Evolutionary conservation across 768 basidiomycete genomes (phyloP).

Genomic region (Tulasnella sp.): DNA sequence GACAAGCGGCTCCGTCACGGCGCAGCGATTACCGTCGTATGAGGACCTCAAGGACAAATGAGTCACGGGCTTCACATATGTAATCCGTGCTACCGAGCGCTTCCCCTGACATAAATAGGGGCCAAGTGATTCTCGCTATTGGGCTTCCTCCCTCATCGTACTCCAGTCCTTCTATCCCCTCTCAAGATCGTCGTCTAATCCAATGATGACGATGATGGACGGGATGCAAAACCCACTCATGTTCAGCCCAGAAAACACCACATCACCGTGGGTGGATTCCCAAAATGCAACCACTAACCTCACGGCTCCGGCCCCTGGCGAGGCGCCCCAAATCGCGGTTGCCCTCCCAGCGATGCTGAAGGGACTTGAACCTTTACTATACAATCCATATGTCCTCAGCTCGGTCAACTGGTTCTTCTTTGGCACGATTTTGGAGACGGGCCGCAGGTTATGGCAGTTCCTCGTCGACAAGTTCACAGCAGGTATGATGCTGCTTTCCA

Average conservation of each 20-base stretch:
- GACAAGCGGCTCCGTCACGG: neutral
- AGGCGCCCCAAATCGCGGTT: neutral
- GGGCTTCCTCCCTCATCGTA: neutral
- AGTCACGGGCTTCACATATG: neutral
- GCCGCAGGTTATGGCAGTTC: constrained; percentile 30
- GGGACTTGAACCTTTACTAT: constrained; percentile 12
- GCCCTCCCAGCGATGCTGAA: constrained; percentile 14
- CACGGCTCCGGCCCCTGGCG: neutral
- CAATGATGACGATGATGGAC: constrained; percentile 7
- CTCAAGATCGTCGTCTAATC: neutral
- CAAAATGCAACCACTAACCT: constrained; percentile 6
- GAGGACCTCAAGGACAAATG: neutral
- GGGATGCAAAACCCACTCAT: neutral
- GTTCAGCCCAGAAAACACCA: neutral
- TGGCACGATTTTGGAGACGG: constrained; percentile 34
- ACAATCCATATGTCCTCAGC: constrained; percentile 18
- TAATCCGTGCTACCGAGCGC: neutral
- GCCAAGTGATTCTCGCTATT: neutral
- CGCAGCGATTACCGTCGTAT: neutral
- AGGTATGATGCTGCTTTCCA: neutral
- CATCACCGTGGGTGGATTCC: neutral
- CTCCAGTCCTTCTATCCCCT: neutral
- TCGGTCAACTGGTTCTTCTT: constrained; percentile 32
- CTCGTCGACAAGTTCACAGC: constrained; percentile 20
- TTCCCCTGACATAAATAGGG: neutral